Evolutionary conservation across 169 alveolate genomes (phyloP).

Genomic region (Plasmodium vivax): DNA sequence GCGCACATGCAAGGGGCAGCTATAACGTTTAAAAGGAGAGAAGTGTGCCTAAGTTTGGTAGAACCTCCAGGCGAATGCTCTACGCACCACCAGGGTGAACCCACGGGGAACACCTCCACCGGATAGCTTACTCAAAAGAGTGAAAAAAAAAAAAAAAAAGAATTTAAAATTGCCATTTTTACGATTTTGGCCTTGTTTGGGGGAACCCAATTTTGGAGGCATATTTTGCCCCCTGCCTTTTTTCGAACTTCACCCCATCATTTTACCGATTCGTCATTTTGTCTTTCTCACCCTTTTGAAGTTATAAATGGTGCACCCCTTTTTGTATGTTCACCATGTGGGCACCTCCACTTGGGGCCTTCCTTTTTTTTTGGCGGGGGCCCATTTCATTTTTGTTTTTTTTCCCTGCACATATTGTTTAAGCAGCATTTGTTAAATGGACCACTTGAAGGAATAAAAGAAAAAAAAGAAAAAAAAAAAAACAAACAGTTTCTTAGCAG

Average conservation of each 20-base stretch:
- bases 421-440: neutral
- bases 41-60: neutral
- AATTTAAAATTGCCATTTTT: neutral
- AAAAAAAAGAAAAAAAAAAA: too few species aligned
- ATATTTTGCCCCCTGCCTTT: neutral
- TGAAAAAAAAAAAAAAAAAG: neutral
- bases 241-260: neutral
- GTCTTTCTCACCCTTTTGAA: neutral
- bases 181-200: neutral
- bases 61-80: neutral
- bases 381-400: neutral
- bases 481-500: too few species aligned
- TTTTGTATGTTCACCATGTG: neutral
- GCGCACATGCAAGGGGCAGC: neutral
- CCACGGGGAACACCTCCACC: neutral
- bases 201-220: neutral
- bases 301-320: neutral
- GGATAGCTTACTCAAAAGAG: neutral
- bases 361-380: neutral
- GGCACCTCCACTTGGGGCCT: neutral
- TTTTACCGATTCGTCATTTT: neutral
- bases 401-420: neutral
- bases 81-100: neutral
- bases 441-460: neutral
- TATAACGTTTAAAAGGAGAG: neutral